phyloP scores from a whole-genome alignment of 306 rosid genomes.

The Astragalus glycyphyllos region DNA sequence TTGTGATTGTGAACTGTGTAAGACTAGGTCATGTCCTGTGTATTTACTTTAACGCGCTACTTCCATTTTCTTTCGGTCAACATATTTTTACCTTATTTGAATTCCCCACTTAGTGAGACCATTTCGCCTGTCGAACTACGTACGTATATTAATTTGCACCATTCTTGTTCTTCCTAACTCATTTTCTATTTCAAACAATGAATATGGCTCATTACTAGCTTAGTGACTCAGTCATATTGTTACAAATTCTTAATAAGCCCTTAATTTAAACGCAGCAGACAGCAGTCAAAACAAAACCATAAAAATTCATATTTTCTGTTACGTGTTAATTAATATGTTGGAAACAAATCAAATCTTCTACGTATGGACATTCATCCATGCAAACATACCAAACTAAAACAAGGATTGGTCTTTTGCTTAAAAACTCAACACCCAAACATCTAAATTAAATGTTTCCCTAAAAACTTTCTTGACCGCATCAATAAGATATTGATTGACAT shows the following conservation, averaged over 20 bases:
- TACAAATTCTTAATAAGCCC: slow-evolving; percentile 1
- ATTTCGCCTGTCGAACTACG: slow-evolving; percentile 25
- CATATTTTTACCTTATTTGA: background rate
- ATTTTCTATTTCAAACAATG: slow-evolving; percentile 48
- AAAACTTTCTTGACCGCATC: too few relatives aligned
- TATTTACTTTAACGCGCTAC: background rate
- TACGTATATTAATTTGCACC: slow-evolving; percentile 12
- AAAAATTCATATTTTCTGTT: background rate
- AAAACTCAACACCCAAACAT: too few relatives aligned
- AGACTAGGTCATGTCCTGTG: background rate
- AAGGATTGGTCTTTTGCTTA: too few relatives aligned
- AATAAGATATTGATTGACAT: too few relatives aligned
- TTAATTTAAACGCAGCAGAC: background rate
- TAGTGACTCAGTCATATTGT: slow-evolving; percentile 41
- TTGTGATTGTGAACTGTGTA: background rate
- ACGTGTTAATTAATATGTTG: too few relatives aligned
- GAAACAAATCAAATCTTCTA: background rate
- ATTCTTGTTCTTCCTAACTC: background rate
- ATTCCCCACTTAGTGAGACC: background rate
- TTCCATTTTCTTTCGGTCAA: slow-evolving; percentile 9
- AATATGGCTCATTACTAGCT: background rate
- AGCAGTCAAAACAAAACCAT: background rate
- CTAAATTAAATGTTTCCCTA: too few relatives aligned
- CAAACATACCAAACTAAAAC: background rate
- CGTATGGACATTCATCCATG: background rate